Evolutionary conservation across 371 early-diverging fungal genomes (phyloP), one percentile per base, ranked within the genome.

Genomic region (Nematocida ironsii): DNA sequence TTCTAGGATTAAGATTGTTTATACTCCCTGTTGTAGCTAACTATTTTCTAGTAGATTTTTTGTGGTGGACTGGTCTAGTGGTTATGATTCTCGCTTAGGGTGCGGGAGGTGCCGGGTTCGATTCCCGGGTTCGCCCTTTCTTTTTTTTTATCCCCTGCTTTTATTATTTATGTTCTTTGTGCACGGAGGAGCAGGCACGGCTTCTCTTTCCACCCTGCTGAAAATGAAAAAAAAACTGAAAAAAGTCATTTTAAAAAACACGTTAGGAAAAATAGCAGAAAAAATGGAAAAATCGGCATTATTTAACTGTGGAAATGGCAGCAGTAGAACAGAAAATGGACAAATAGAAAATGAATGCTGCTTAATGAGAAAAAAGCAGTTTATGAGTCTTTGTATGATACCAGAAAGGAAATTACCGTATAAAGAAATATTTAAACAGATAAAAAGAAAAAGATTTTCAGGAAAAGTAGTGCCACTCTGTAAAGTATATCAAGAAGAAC

Each of bases 91-190:
- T 85, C 83, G 86, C 84, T 87, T 86, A 82, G 87, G 86, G 84
- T 85, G 84, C 73, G 83, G 84, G 83, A 85, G 86, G 86, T 85
- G 84, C 84, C 83, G 87, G 87, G 87, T 87, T 87, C 87, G 85
- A 87, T 83, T 80, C 87, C 87, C 83, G 86, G 83, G 86, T 84
- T 85, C 86, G 83, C 85, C 83, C 83, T 81, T 33, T 33, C 33
- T 33, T 33, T 33, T 64, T 69, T 83, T 86, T 82, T 73, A 55
- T 44, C 13, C 48, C n/a, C 61, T 9, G 7, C n/a, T 45, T 33
- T 61, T 25, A 13, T 25, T 23, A 13, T 23, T n/a, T 18, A 39
- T 44, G 25, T 33, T 62, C 70, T n/a, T 45, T 6, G 42, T 62
- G 52, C 74, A 73, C 55, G 39, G 20, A 39, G 74, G 74, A 16